phyloP scores from a whole-genome alignment of 805 yeast genomes.

The Barnettozyma californica region DNA sequence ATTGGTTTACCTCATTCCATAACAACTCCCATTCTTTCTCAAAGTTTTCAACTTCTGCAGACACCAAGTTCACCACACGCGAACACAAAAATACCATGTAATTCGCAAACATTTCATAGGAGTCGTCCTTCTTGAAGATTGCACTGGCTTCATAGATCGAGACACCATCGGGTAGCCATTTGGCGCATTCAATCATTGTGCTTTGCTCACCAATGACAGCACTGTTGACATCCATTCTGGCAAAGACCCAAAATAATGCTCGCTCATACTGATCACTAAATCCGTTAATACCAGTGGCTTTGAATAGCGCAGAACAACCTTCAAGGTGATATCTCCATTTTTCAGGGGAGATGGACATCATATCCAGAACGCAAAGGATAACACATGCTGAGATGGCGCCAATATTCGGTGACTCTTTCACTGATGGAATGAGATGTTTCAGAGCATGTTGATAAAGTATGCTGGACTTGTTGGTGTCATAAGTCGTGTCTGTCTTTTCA shows the following conservation, averaged over 20 bases:
- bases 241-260: conserved; percentile 40
- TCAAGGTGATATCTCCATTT: conserved; percentile 36
- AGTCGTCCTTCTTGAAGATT: conserved; percentile 21
- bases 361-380: conserved; percentile 37
- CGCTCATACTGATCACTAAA: conserved; percentile 30
- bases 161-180: conserved; percentile 31
- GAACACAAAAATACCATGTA: conserved; percentile 35
- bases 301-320: conserved; percentile 35
- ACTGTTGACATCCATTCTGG: conserved; percentile 36
- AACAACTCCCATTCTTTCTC: conserved; percentile 34
- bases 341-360: conserved; percentile 34
- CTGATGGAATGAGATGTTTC: conserved; percentile 30
- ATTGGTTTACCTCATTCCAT: conserved; percentile 35
- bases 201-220: conserved; percentile 33
- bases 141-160: conserved; percentile 22
- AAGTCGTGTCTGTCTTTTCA: conserved; percentile 25
- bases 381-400: conserved; percentile 34
- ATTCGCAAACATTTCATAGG: conserved; percentile 35
- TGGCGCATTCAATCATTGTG: conserved; percentile 30
- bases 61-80: conserved; percentile 32
- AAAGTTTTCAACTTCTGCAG: conserved; percentile 25
- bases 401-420: conserved; percentile 27
- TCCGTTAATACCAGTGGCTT: conserved; percentile 35
- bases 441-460: conserved; percentile 31
- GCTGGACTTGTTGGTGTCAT: conserved; percentile 26